Percentiles rank a stretch among this genome's conserved stretches.
Conservation (phyloP, 139 green algal genomes). For the Chlamydomonas sp. region DNA sequence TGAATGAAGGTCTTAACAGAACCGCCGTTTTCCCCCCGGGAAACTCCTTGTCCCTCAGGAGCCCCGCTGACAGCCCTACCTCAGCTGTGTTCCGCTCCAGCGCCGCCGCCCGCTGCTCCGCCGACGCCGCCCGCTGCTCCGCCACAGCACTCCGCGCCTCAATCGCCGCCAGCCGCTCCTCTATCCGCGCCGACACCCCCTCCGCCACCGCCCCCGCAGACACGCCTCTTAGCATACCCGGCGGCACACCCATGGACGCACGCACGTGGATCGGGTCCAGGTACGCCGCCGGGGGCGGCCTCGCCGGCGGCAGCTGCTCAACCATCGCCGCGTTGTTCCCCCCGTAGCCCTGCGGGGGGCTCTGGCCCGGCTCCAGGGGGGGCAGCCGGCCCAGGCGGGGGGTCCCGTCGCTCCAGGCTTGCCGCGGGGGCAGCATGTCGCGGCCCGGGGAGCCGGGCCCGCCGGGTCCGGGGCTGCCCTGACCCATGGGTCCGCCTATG, state of each 20-base stretch:
- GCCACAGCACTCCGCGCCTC: slow-evolving; percentile 8
- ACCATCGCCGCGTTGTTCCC: background rate
- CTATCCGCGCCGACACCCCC: background rate
- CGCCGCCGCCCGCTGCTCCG: slow-evolving; percentile 15
- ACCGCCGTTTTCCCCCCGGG: background rate
- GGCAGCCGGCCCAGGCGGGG: no score
- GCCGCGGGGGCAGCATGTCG: no score
- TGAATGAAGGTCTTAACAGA: no score
- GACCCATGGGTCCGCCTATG: no score
- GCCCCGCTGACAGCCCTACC: background rate
- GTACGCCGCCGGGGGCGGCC: background rate
- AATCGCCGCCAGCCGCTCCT: slow-evolving; percentile 30
- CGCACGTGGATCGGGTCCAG: slow-evolving; percentile 9
- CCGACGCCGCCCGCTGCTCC: slow-evolving; percentile 8
- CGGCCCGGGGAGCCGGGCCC: no score
- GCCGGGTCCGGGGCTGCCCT: no score
- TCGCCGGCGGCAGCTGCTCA: background rate
- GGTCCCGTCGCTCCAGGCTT: no score
- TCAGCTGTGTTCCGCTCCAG: background rate
- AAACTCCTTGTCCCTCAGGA: background rate
- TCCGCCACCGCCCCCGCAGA: no score
- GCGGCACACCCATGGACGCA: no score
- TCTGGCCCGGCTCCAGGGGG: background rate
- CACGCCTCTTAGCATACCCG: no score
- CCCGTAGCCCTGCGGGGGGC: background rate